Conservation (phyloP, 768 basidiomycete genomes). For the Cantharellus anzutake region DNA sequence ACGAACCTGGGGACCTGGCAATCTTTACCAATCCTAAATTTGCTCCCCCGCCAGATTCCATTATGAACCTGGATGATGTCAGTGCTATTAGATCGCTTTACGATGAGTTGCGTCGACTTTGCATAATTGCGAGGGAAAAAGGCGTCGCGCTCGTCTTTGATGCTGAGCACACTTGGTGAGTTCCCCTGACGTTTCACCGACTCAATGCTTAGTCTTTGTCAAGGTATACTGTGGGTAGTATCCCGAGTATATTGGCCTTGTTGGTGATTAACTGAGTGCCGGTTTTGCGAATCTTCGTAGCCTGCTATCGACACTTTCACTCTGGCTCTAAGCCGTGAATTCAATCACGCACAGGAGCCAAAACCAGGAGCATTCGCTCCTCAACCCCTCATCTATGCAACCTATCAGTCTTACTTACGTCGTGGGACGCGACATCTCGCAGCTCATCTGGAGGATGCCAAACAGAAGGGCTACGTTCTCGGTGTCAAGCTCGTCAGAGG, state of each 20-base stretch:
- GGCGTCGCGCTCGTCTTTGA: constrained; percentile 1
- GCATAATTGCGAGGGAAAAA: constrained; percentile 32
- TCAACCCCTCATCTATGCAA: constrained; percentile 63
- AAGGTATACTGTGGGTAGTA: background rate
- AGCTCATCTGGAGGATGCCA: constrained; percentile 45
- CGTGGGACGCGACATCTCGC: constrained; percentile 33
- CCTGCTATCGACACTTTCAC: constrained; percentile 74
- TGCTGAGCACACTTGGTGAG: background rate
- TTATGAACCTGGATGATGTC: constrained; percentile 30
- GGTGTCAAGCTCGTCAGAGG: constrained; percentile 89
- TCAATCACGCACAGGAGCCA: constrained; percentile 30
- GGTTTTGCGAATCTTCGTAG: constrained; percentile 14
- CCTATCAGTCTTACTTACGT: constrained; percentile 77
- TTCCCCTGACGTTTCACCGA: background rate
- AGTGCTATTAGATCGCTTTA: constrained; percentile 39
- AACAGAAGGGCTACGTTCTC: constrained; percentile 44
- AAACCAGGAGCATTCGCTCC: constrained; percentile 13
- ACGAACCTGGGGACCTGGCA: constrained; percentile 35
- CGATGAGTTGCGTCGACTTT: constrained; percentile 42
- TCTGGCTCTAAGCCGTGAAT: constrained; percentile 52
- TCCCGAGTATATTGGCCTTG: background rate
- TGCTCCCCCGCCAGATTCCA: constrained; percentile 17
- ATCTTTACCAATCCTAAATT: constrained; percentile 8
- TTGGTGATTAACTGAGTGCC: background rate
- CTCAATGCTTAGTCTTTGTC: background rate